Evolutionary conservation across 202 grass and related monocot species (phyloP).

Genomic region (Schoenoplectus tabernaemontani): DNA sequence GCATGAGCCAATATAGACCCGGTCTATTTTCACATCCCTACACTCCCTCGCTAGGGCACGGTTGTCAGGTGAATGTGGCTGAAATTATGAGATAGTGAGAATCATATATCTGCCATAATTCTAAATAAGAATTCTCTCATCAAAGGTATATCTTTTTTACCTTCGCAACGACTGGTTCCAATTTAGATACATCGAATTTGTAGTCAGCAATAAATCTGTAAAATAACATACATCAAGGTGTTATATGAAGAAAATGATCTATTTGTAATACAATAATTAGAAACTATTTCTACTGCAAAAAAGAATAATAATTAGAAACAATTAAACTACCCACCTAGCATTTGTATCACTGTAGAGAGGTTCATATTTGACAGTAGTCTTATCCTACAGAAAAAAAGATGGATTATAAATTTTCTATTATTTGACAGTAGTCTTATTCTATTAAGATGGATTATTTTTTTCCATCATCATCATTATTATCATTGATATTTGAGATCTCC

Average conservation of each 20-base stretch:
- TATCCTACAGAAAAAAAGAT: slow-evolving; percentile 42
- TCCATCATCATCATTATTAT: too few relatives aligned
- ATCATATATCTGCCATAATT: background rate
- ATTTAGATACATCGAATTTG: slow-evolving; percentile 68
- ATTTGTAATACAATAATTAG: background rate
- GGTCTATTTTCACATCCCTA: slow-evolving; percentile 85
- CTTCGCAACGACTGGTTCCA: slow-evolving; percentile 94
- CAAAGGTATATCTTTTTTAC: slow-evolving; percentile 25
- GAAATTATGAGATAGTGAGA: slow-evolving; percentile 18
- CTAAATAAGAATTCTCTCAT: background rate
- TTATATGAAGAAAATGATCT: background rate
- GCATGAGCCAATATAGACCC: slow-evolving; percentile 95
- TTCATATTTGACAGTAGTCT: slow-evolving; percentile 57
- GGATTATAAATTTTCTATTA: background rate
- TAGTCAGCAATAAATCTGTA: slow-evolving; percentile 75
- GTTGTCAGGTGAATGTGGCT: slow-evolving; percentile 97
- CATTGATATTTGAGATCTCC: too few relatives aligned
- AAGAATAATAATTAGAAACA: too few relatives aligned
- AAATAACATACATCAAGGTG: slow-evolving; percentile 18
- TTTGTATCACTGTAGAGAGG: slow-evolving; percentile 72
- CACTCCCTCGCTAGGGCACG: slow-evolving; percentile 85
- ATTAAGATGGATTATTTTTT: background rate
- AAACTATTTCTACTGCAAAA: background rate
- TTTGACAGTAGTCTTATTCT: too few relatives aligned
- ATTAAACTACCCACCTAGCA: slow-evolving; percentile 49